A percentile compares a stretch with the other conserved stretches of the same genome.
phyloP scores from a whole-genome alignment of 192 early-diverging fungal genomes.

The Thoreauomyces humboldtii region DNA sequence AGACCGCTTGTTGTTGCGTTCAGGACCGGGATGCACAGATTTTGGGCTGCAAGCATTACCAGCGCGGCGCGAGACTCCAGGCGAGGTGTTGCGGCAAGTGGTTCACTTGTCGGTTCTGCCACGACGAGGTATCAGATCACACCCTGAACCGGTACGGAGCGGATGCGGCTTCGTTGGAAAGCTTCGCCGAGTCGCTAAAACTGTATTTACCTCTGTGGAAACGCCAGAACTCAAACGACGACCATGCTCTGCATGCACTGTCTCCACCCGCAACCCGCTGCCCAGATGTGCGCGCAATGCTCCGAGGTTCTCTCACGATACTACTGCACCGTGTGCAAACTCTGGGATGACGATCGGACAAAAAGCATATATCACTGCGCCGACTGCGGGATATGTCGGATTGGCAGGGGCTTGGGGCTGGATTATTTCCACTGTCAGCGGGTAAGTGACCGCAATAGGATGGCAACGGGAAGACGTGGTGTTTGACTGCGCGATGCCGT shows the following conservation, averaged over 20 bases:
- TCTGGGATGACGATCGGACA: conserved; percentile 82
- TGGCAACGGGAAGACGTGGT: no score
- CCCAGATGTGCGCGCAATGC: conserved; percentile 72
- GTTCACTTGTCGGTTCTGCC: conserved; percentile 77
- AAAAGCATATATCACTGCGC: conserved; percentile 94
- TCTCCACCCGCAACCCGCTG: conserved; percentile 72
- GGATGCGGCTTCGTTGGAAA: no score
- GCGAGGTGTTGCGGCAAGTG: conserved; percentile 66
- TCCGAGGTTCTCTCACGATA: conserved; percentile 65
- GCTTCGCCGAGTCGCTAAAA: no score
- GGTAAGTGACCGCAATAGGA: no score
- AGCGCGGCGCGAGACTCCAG: conserved; percentile 70
- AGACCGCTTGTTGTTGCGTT: no score
- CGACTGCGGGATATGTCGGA: conserved; percentile 89
- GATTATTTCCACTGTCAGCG: conserved; percentile 95
- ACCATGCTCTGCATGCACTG: conserved; percentile 97
- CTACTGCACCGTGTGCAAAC: conserved; percentile 88
- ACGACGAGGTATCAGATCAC: conserved; percentile 68
- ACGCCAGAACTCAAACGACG: conserved; percentile 60
- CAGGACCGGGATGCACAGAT: conserved; percentile 49
- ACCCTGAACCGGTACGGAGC: conserved; percentile 13
- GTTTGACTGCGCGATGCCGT: no score
- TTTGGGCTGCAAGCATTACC: conserved; percentile 80
- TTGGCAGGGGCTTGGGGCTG: conserved; percentile 74
- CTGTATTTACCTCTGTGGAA: no score